phyloP scores from a whole-genome alignment of 164 flowering plant species.

The Stephania yunnanensis region DNA sequence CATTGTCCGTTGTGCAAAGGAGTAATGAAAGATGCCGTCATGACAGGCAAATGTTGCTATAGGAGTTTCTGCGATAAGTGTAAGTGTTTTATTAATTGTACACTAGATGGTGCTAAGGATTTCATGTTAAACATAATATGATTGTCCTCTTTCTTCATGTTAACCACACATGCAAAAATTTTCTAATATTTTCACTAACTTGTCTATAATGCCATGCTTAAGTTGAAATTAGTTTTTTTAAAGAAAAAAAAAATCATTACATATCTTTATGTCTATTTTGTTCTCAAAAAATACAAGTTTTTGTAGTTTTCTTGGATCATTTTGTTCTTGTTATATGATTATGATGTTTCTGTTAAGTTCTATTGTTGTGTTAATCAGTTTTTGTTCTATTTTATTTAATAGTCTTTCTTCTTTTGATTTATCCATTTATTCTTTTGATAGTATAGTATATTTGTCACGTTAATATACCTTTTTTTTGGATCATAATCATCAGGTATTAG shows the following conservation, averaged over 20 bases:
- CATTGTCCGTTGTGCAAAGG: constrained; percentile 88
- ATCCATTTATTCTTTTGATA: neutral
- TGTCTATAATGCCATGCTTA: neutral
- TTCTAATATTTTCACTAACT: neutral
- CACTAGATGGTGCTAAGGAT: too few relatives aligned
- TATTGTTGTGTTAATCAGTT: neutral
- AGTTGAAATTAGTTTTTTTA: neutral
- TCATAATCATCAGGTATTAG: constrained; percentile 61
- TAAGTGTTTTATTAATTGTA: constrained; percentile 25
- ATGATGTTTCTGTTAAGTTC: neutral
- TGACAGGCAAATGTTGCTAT: constrained; percentile 96
- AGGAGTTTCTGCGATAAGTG: constrained; percentile 93
- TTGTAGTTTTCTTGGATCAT: neutral
- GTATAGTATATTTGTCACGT: neutral
- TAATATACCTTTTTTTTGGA: neutral
- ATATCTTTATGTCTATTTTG: neutral
- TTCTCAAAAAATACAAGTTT: neutral
- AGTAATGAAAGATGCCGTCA: constrained; percentile 97
- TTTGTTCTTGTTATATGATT: neutral
- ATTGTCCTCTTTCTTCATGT: neutral
- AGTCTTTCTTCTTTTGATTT: neutral
- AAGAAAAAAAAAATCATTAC: too few relatives aligned
- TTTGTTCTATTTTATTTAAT: neutral
- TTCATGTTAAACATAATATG: too few relatives aligned
- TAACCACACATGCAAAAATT: neutral